Evolutionary conservation across 2,329 filamentous ascomycete species (phyloP), one percentile per base, ranked within the genome.

Genomic region (Trichoderma sp.): DNA sequence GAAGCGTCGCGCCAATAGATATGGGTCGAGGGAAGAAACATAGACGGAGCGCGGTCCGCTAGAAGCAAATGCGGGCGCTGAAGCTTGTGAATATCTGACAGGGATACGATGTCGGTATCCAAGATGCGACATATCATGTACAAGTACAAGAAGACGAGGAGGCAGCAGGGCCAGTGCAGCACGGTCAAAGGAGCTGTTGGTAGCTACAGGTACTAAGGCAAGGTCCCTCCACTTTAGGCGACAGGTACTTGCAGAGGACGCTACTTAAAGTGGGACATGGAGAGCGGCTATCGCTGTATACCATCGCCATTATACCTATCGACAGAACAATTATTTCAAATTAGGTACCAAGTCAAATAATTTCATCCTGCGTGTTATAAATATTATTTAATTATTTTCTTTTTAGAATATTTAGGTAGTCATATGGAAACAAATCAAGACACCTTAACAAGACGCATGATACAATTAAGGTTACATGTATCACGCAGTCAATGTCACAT

Each of bases 71-170:
- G 27, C 68, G 27, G 64, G 66, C 16, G 24, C 68, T 24, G 33
- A 56, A 27, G 53, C 67, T 59, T 60, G 56, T 50, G 35, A 63
- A 31, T 50, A 12, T 31, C 41, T 21, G 68, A 50, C 68, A 45
- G 68, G 68, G 68, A 63, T 71, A 50, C 8, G 35, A 18, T 31
- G 68, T 71, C 41, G 31, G 45, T 67, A 67, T 67, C 18, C 41
- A 53, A 53, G 65, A 67, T 71, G 67, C 67, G 67, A 71, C 53
- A 60, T n/a, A 24, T 27, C 45, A 67, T 53, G 67, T 41, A 59
- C 31, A 56, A 60, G 50, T 24, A 21, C 31, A 38, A 71, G 53
- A 71, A 7, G 35, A 18, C 33, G 35, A 29, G 33, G 35, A 45
- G 50, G 41, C 50, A 71, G 67, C 33, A 60, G 53, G 64, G 53